phyloP scores from a whole-genome alignment of 176 grass and related monocot genomes.

The Avena eriantha region DNA sequence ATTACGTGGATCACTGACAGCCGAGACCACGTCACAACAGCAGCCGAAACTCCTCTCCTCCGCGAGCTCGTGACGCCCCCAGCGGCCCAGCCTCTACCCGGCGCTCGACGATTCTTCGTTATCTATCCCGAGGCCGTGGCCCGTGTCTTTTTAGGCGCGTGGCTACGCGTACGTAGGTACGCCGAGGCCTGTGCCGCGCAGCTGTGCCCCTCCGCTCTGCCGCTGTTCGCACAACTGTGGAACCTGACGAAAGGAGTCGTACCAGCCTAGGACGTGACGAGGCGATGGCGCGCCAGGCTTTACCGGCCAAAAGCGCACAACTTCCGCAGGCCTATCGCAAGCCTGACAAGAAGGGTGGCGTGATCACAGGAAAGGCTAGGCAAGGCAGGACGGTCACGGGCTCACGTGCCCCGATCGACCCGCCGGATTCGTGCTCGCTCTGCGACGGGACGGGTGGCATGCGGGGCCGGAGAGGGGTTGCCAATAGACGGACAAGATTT shows the following conservation, averaged over 20 bases:
- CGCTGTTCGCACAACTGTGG: neutral
- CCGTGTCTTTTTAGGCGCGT: neutral
- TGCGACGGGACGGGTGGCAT: neutral
- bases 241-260: neutral
- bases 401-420: neutral
- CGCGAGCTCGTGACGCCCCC: neutral
- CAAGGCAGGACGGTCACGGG: constrained; percentile 38
- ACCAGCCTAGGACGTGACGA: constrained; percentile 20
- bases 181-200: neutral
- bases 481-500: neutral
- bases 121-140: neutral
- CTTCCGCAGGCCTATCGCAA: neutral
- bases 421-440: constrained; percentile 26
- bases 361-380: constrained; percentile 11
- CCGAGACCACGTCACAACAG: too few species aligned
- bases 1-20: too few species aligned
- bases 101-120: neutral
- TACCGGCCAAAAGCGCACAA: constrained; percentile 2
- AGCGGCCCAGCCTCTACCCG: neutral
- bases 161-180: neutral
- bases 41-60: constrained; percentile 5
- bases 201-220: neutral
- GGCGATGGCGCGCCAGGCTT: neutral
- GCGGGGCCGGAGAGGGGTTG: neutral
- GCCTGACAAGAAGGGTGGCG: constrained; percentile 29